Evolutionary conservation across 208 protist genomes (phyloP).

Genomic region (Acanthamoeba triangularis): DNA sequence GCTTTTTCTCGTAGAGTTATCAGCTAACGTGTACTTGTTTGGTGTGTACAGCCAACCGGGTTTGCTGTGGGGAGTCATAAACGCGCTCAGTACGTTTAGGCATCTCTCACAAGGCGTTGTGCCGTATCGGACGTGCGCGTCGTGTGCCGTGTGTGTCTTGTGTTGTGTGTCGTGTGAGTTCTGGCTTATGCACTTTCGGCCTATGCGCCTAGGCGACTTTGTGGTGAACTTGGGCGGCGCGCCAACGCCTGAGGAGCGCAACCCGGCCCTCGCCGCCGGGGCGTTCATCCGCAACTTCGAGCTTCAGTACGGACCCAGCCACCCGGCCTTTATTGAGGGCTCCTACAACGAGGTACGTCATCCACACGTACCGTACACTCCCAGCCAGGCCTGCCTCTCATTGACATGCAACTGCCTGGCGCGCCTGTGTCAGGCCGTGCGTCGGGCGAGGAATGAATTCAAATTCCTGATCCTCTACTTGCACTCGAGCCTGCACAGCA

Average conservation of each 20-base stretch:
- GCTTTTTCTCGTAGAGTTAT: too few species aligned
- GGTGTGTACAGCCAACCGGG: constrained; percentile 7
- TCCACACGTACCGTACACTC: neutral
- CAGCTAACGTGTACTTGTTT: too few species aligned
- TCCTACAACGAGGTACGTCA: constrained; percentile 53
- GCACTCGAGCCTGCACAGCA: constrained; percentile 39
- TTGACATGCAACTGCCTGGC: too few species aligned
- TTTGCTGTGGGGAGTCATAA: constrained; percentile 13
- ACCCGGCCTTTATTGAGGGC: constrained; percentile 50
- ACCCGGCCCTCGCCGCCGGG: constrained; percentile 7
- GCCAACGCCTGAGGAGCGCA: neutral
- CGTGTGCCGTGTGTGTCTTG: neutral
- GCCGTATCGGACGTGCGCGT: too few species aligned
- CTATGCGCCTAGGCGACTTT: neutral
- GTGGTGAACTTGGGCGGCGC: neutral
- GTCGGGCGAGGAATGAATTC: constrained; percentile 43
- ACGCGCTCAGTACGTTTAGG: constrained; percentile 10
- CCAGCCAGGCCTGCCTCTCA: neutral
- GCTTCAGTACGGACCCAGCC: neutral
- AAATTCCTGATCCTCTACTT: constrained; percentile 68
- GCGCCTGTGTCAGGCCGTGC: neutral
- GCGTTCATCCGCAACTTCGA: constrained; percentile 21
- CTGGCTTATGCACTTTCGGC: neutral
- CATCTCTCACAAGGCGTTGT: neutral
- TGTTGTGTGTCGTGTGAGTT: neutral